Conservation (phyloP, 768 basidiomycete genomes). For the Rhizopogon salebrosus region DNA sequence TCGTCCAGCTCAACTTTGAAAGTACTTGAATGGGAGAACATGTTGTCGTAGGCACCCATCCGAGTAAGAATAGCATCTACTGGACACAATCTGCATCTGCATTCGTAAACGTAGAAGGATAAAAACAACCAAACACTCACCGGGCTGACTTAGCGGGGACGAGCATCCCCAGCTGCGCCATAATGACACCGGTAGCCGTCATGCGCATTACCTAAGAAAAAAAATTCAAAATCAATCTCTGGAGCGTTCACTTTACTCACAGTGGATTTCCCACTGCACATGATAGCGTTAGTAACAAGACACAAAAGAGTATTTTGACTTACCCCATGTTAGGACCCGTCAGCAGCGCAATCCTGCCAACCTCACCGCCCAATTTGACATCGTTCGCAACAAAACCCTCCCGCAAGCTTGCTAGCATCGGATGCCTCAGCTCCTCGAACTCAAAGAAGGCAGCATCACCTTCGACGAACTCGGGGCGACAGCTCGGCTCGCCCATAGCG, state of each 20-base stretch:
- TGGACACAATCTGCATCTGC: slow-evolving; percentile 61
- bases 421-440: slow-evolving; percentile 88
- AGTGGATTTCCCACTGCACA: slow-evolving; percentile 68
- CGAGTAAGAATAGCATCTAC: slow-evolving; percentile 91
- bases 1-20: slow-evolving; percentile 99
- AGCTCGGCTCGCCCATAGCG: slow-evolving; percentile 92
- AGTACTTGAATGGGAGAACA: slow-evolving; percentile 91
- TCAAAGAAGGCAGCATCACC: slow-evolving; percentile 76
- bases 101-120: slow-evolving; percentile 3
- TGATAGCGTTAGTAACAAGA: not conserved
- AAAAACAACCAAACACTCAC: slow-evolving; percentile 31
- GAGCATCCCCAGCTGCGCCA: slow-evolving; percentile 95
- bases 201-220: slow-evolving; percentile 73
- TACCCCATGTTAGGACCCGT: slow-evolving; percentile 93
- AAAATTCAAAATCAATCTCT: not conserved
- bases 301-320: slow-evolving; percentile 20
- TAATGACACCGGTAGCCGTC: slow-evolving; percentile 91
- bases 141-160: slow-evolving; percentile 83
- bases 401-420: slow-evolving; percentile 65
- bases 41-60: slow-evolving; percentile 98
- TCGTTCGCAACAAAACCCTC: slow-evolving; percentile 91
- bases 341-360: slow-evolving; percentile 73
- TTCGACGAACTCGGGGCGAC: slow-evolving; percentile 84
- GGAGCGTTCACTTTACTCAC: slow-evolving; percentile 26
- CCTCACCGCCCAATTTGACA: slow-evolving; percentile 75